Percentiles rank a stretch among this genome's conserved stretches.
Conservation (phyloP, 352 stramenopile genomes). For the Phytopythium aichiense region DNA sequence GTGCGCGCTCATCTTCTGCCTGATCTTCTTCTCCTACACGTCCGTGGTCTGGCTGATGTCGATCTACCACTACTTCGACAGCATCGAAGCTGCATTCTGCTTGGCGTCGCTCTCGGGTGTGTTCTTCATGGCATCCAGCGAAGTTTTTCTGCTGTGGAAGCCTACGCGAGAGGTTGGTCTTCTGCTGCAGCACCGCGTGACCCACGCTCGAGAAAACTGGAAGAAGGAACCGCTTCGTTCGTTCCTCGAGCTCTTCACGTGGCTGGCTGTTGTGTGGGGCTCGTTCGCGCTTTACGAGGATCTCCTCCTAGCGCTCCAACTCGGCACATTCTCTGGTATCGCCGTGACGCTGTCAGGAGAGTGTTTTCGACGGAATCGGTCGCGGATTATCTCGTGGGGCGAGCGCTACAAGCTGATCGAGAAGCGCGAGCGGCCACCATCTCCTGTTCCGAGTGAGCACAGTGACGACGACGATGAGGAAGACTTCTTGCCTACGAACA, state of each 20-base stretch:
- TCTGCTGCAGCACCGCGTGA: constrained; percentile 75
- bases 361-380: constrained; percentile 64
- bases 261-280: constrained; percentile 71
- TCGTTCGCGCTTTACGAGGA: constrained; percentile 84
- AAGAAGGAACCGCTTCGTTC: constrained; percentile 65
- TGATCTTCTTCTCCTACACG: constrained; percentile 67
- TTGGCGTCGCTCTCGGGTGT: constrained; percentile 73
- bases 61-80: constrained; percentile 86
- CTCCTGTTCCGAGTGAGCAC: constrained; percentile 15
- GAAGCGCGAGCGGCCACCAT: constrained; percentile 13
- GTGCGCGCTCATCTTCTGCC: constrained; percentile 68
- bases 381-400: constrained; percentile 50
- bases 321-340: constrained; percentile 82
- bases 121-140: constrained; percentile 75
- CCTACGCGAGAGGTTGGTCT: constrained; percentile 66
- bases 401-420: constrained; percentile 9
- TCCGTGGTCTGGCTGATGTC: constrained; percentile 66
- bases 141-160: constrained; percentile 81
- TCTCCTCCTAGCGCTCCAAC: constrained; percentile 67
- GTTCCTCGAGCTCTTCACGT: constrained; percentile 82
- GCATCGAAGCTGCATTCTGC: constrained; percentile 81
- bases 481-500: background rate
- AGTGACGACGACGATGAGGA: constrained; percentile 6
- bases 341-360: constrained; percentile 74
- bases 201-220: constrained; percentile 77